Percentiles rank a stretch among this genome's conserved stretches.
Evolutionary conservation across 2,329 filamentous ascomycete genomes (phyloP).

Genomic region (Arthrobotrys iridis): DNA sequence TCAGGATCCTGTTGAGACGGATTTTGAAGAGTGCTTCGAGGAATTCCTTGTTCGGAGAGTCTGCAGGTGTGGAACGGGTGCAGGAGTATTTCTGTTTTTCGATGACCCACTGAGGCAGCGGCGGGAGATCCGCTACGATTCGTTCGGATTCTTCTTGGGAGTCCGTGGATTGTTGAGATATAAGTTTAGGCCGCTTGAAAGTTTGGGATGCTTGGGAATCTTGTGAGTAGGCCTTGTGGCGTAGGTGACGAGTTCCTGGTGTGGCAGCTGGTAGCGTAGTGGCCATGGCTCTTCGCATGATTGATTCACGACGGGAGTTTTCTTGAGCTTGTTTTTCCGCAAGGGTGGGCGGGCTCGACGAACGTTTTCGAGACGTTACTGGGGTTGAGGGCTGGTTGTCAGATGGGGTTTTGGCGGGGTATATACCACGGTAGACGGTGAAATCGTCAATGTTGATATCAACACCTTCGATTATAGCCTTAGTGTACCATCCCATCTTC

Average conservation of each 20-base stretch:
- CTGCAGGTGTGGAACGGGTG: slow-evolving; percentile 76
- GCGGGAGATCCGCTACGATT: slow-evolving; percentile 74
- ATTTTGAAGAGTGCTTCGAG: slow-evolving; percentile 79
- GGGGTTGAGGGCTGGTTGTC: slow-evolving; percentile 29
- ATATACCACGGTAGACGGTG: slow-evolving; percentile 67
- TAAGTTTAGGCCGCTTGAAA: slow-evolving; percentile 61
- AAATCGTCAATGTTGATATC: slow-evolving; percentile 67
- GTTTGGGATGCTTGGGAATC: slow-evolving; percentile 54
- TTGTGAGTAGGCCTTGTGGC: slow-evolving; percentile 57
- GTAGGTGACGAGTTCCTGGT: slow-evolving; percentile 57
- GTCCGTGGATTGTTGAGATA: slow-evolving; percentile 77
- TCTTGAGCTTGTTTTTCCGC: slow-evolving; percentile 31
- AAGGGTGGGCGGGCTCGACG: slow-evolving; percentile 14
- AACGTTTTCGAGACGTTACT: slow-evolving; percentile 22
- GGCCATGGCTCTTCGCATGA: slow-evolving; percentile 60
- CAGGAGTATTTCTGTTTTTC: slow-evolving; percentile 72
- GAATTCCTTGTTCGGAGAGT: slow-evolving; percentile 73
- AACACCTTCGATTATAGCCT: slow-evolving; percentile 64
- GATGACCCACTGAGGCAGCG: slow-evolving; percentile 68
- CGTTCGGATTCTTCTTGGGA: slow-evolving; percentile 73
- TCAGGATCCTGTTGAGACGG: slow-evolving; percentile 74
- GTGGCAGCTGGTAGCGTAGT: slow-evolving; percentile 30
- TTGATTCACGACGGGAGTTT: slow-evolving; percentile 53
- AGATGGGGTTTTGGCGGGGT: slow-evolving; percentile 1
- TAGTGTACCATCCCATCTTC: slow-evolving; percentile 70